Conservation (phyloP, 441 rosid species). For the Erysimum cheiri region DNA sequence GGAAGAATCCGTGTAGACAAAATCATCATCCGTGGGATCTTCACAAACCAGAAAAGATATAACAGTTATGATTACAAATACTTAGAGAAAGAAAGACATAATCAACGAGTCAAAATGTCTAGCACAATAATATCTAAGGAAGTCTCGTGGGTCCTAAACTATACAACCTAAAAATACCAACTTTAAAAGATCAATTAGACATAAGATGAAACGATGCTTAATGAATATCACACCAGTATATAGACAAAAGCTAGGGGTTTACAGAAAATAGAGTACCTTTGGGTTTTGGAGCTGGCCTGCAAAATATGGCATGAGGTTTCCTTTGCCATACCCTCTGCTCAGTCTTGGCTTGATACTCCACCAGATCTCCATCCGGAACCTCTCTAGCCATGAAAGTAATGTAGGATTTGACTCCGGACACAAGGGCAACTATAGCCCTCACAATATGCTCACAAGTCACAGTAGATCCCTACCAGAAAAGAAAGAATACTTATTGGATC, state of each 20-base stretch:
- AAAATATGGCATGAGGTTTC: not conserved
- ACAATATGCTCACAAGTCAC: constrained; percentile 6
- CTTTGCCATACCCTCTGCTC: constrained; percentile 1
- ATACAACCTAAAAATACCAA: not conserved
- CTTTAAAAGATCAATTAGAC: not conserved
- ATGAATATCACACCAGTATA: not conserved
- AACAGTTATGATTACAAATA: not conserved
- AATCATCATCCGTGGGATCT: constrained; percentile 8
- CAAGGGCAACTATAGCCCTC: not conserved
- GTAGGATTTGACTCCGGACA: not conserved
- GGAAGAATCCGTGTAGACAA: constrained; percentile 9
- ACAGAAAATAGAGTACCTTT: not conserved
- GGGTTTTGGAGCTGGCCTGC: constrained; percentile 23
- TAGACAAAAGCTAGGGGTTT: not conserved
- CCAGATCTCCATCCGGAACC: not conserved
- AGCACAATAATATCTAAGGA: too few relatives aligned
- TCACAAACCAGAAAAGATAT: not conserved
- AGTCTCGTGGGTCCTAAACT: not conserved
- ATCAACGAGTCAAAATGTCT: too few relatives aligned
- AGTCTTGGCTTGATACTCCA: constrained; percentile 23
- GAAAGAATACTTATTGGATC: not conserved
- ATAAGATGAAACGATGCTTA: not conserved
- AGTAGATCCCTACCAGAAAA: not conserved
- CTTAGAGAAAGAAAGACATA: not conserved
- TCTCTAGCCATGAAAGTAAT: constrained; percentile 29